phyloP scores from a whole-genome alignment of 768 basidiomycete species.

The Nidula microcarpa region DNA sequence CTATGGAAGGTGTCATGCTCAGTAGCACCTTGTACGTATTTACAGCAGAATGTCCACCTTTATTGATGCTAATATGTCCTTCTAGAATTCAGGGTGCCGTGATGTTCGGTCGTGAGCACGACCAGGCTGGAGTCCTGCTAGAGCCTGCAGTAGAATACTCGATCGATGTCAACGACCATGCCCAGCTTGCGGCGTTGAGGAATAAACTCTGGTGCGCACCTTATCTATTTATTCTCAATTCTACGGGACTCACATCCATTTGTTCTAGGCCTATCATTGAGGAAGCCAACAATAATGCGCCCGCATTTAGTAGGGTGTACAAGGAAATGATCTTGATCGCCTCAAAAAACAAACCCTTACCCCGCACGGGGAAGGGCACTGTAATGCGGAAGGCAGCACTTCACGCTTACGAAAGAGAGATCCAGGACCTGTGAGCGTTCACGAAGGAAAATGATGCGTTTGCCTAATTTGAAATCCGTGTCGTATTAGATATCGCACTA shows the following conservation, averaged over 20 bases:
- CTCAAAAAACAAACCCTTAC: slow-evolving; percentile 33
- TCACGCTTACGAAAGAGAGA: slow-evolving; percentile 34
- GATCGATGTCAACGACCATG: slow-evolving; percentile 23
- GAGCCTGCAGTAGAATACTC: slow-evolving; percentile 17
- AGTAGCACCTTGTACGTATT: slow-evolving; percentile 16
- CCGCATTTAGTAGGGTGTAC: slow-evolving; percentile 40
- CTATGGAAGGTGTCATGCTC: slow-evolving; percentile 23
- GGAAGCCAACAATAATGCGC: slow-evolving; percentile 35
- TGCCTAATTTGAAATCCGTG: no score
- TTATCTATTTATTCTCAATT: no score
- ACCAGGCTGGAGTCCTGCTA: slow-evolving; percentile 26
- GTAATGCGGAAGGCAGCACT: slow-evolving; percentile 37
- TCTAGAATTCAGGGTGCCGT: slow-evolving; percentile 11
- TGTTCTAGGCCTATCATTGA: slow-evolving; percentile 30
- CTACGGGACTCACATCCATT: not conserved
- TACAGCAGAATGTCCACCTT: not conserved
- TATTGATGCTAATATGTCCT: not conserved
- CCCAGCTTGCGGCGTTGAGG: slow-evolving; percentile 21
- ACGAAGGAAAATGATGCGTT: no score
- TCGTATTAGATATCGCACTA: slow-evolving; percentile 1
- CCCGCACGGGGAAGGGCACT: slow-evolving; percentile 44
- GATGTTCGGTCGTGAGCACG: slow-evolving; percentile 35
- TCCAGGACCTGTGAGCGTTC: slow-evolving; percentile 28
- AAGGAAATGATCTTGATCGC: slow-evolving; percentile 51
- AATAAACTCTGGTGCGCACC: slow-evolving; percentile 33